Percentiles rank a stretch among this genome's conserved stretches.
phyloP scores from a whole-genome alignment of 768 basidiomycete genomes.

The Tephrocybe sp. region DNA sequence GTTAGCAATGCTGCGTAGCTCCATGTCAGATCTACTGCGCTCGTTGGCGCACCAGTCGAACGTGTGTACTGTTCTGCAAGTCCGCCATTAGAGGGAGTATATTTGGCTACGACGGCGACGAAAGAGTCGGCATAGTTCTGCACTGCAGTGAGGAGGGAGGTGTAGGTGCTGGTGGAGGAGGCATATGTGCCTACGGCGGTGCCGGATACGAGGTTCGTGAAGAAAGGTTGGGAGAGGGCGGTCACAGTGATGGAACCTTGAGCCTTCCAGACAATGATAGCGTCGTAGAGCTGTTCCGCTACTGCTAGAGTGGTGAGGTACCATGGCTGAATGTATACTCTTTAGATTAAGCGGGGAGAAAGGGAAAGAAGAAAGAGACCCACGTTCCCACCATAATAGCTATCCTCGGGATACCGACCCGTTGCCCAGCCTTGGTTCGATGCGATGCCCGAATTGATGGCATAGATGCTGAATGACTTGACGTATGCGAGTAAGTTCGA shows the following conservation, averaged over 20 bases:
- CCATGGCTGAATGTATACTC: conserved; percentile 52
- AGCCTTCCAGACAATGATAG: conserved; percentile 60
- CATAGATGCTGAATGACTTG: conserved; percentile 70
- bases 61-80: conserved; percentile 65
- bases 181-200: conserved; percentile 52
- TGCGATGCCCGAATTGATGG: conserved; percentile 57
- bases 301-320: conserved; percentile 71
- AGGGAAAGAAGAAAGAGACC: conserved; percentile 20
- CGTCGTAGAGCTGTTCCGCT: conserved; percentile 74
- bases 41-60: conserved; percentile 46
- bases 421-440: conserved; percentile 62
- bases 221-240: conserved; percentile 63
- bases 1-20: conserved; percentile 72
- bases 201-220: conserved; percentile 51
- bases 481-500: conserved; percentile 64
- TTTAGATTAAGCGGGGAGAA: conserved; percentile 12
- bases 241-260: conserved; percentile 54
- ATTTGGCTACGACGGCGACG: conserved; percentile 50
- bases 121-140: conserved; percentile 66
- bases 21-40: conserved; percentile 73
- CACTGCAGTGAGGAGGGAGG: conserved; percentile 46
- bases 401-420: conserved; percentile 76
- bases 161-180: conserved; percentile 44
- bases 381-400: conserved; percentile 70
- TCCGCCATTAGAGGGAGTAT: conserved; percentile 59